Percentiles rank a stretch among this genome's conserved stretches.
Conservation (phyloP, 805 yeast genomes). For the Saturnispora halmiae region DNA sequence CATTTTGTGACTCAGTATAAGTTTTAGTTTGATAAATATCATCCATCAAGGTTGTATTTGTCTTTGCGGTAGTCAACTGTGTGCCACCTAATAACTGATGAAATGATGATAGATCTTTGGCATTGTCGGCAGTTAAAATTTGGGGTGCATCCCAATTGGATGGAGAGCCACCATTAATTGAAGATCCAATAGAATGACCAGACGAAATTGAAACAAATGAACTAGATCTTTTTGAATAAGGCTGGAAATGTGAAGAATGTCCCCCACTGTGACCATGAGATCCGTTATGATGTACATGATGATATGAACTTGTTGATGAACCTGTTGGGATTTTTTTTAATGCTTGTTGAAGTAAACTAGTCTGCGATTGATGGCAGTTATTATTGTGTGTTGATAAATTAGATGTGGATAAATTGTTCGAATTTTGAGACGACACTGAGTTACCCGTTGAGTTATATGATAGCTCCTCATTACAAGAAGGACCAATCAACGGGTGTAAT, state of each 20-base stretch:
- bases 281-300: slow-evolving; percentile 15
- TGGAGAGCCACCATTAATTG: slow-evolving; percentile 22
- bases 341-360: slow-evolving; percentile 11
- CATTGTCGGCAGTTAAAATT: slow-evolving; percentile 18
- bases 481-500: slow-evolving; percentile 28
- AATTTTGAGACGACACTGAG: not conserved
- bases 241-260: slow-evolving; percentile 22
- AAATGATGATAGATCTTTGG: slow-evolving; percentile 16
- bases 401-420: not conserved
- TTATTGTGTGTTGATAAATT: not conserved
- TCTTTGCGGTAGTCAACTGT: slow-evolving; percentile 25
- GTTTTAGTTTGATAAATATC: slow-evolving; percentile 28
- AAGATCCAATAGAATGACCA: slow-evolving; percentile 21
- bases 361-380: slow-evolving; percentile 7
- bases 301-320: slow-evolving; percentile 22
- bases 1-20: slow-evolving; percentile 20
- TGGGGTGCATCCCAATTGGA: slow-evolving; percentile 22
- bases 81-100: slow-evolving; percentile 15
- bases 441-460: slow-evolving; percentile 13
- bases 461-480: slow-evolving; percentile 16
- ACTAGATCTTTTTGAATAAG: slow-evolving; percentile 16
- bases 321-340: slow-evolving; percentile 22
- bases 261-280: slow-evolving; percentile 16
- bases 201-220: slow-evolving; percentile 24
- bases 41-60: slow-evolving; percentile 29